Evolutionary conservation across 208 protist genomes (phyloP), one percentile per base, ranked within the genome.

Genomic region (Leishmania major): DNA sequence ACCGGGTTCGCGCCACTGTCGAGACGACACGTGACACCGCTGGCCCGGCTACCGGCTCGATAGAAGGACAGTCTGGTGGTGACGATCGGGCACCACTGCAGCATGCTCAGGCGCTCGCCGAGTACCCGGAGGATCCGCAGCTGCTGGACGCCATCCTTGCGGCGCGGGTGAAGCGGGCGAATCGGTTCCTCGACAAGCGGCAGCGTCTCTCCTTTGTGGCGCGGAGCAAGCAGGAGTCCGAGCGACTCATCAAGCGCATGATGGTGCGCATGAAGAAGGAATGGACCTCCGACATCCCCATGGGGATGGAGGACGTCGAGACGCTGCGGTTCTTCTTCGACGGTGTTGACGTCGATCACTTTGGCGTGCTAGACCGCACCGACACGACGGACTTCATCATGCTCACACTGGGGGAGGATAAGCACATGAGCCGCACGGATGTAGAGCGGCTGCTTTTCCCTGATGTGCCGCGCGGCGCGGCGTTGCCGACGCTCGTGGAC

Each of bases 291-390:
- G 90, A 93, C 76, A 92, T 94, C 71, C 87, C 89, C 15, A 85
- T 95, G n/a, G 88, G 80, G 72, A 89, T 92, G 51, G 88, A 95
- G 59, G 90, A 95, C 69, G 85, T 95, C 60, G 85, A 91, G 67
- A 86, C 86, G 10, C 84, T 94, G 37, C 83, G 89, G 51, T 87
- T 77, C 82, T 94, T 92, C 81, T 95, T 94, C 85, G 90, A 95
- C 79, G 90, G 90, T 49, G 82, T 93, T 40, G 88, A 92, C 71
- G 47, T 87, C n/a, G 90, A 88, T 67, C 81, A 89, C 70, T 90
- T 92, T 77, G 90, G 89, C 31, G 79, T 93, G n/a, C 82, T 95
- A 2, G 84, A 92, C 69, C 88, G 87, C 59, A 74, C 59, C n/a
- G 89, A 94, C 83, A 88, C 92, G 53, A 83, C 81, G 0, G 87